Base-by-base conservation (phyloP, 2,329 filamentous ascomycete genomes). In the Daldinia sp. region DNA sequence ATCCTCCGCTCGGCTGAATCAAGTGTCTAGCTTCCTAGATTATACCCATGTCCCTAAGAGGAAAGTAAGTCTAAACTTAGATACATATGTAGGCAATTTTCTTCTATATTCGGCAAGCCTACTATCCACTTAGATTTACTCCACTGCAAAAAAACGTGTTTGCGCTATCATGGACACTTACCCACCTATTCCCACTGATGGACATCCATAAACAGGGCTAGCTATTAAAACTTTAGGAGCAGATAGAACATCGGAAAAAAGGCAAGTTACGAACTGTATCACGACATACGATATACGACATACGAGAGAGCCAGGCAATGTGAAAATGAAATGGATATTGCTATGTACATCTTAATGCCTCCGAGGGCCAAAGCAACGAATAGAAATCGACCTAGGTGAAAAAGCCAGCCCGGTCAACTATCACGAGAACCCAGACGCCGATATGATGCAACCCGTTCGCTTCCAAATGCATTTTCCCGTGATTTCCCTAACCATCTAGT, bases 361-460 rank as follows among this genome's bases (percentile, higher is more conserved):
- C 53, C 15, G 15, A 44, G 39, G 66, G 62, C 62, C 57, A 62
- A 20, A 41, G 39, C 57, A 37, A 59, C 53, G 61, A 68, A 65
- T 54, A 39, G 6, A 57, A 68, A 68, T 26, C 42, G 42, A 60
- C 26, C 2, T n/a, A 33, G 48, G 55, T 18, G 46, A 53, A 54
- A 54, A 54, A 23, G 30, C 12, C 23, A 35, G 26, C 51, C 18
- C 30, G 23, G 12, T 54, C 44, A 44, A 13, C 28, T 48, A 33
- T 48, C 56, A 37, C 10, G 23, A 37, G 44, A 26, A 35, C 55
- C 60, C 30, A n/a, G 63, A 69, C 67, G 67, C 67, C 63, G 44
- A 30, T 26, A 26, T n/a, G 10, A 66, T 69, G 67, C 67, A 60
- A 46, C 3, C 12, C 33, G 20, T 54, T 30, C 51, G 33, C 51